Conservation (phyloP, 257 asterid species). For the Haberlea rhodopensis region DNA sequence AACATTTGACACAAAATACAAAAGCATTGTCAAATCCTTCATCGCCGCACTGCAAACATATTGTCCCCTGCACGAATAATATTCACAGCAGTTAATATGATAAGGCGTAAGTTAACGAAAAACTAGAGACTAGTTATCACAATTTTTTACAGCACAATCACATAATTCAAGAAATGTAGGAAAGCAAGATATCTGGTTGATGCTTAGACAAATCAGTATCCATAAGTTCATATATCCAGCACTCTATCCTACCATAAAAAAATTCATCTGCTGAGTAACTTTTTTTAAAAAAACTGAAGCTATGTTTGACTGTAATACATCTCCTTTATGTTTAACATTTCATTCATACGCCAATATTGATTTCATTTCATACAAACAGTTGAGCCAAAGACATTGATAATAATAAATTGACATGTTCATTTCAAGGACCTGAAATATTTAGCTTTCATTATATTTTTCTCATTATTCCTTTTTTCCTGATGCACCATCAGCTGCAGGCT, state of each 20-base stretch:
- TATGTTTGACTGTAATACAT: not conserved
- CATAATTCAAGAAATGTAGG: not conserved
- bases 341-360: too few relatives aligned
- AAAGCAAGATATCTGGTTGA: not conserved
- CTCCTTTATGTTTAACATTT: too few relatives aligned
- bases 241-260: not conserved
- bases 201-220: not conserved
- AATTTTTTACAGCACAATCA: too few relatives aligned
- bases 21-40: conserved; percentile 47
- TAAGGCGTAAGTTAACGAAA: too few relatives aligned
- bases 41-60: conserved; percentile 61
- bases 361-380: too few relatives aligned
- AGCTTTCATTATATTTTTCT: too few relatives aligned
- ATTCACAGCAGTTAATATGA: not conserved
- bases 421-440: too few relatives aligned
- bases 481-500: not conserved
- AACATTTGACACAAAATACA: conserved; percentile 51
- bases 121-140: too few relatives aligned
- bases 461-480: too few relatives aligned
- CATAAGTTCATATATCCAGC: not conserved
- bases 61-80: conserved; percentile 40
- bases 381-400: too few relatives aligned
- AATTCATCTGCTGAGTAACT: not conserved
- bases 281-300: not conserved
- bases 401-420: too few relatives aligned